Percentiles rank a stretch among this genome's conserved stretches.
Conservation (phyloP, 2,329 filamentous ascomycete genomes). For the Pseudogymnoascus sp. region DNA sequence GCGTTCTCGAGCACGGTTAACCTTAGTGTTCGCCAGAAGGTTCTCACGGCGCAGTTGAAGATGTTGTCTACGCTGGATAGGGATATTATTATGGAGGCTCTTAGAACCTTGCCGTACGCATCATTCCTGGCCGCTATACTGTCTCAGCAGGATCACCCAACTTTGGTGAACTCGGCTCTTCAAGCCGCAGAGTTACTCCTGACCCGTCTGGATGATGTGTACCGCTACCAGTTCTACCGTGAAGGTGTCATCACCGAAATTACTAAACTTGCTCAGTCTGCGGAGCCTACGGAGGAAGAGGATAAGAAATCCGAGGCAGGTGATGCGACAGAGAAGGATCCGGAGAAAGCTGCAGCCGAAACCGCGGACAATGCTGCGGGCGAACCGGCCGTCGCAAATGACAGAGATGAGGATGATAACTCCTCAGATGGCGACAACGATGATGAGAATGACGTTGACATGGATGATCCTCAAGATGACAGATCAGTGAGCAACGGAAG, state of each 20-base stretch:
- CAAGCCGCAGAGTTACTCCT: conserved; percentile 86
- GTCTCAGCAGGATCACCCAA: conserved; percentile 87
- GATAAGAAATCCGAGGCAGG: conserved; percentile 16
- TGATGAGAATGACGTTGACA: conserved; percentile 41
- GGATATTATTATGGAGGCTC: conserved; percentile 72
- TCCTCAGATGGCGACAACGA: conserved; percentile 46
- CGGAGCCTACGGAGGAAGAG: conserved; percentile 14
- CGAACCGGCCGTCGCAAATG: conserved; percentile 20
- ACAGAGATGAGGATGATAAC: conserved; percentile 37
- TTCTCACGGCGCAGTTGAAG: conserved; percentile 90
- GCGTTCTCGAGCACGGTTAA: conserved; percentile 98
- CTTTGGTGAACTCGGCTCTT: conserved; percentile 76
- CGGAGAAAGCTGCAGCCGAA: conserved; percentile 16
- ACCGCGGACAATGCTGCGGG: conserved; percentile 21
- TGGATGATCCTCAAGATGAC: conserved; percentile 45
- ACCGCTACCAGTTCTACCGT: conserved; percentile 92
- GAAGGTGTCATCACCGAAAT: conserved; percentile 95
- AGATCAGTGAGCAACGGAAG: conserved; percentile 27
- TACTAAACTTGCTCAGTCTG: conserved; percentile 58
- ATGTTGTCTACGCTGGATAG: conserved; percentile 95
- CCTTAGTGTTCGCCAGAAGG: conserved; percentile 86
- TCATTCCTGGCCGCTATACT: conserved; percentile 93
- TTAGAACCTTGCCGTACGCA: conserved; percentile 84
- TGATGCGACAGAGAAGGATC: conserved; percentile 14
- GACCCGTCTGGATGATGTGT: conserved; percentile 75